Percentiles rank a stretch among this genome's conserved stretches.
Conservation (phyloP, 2,329 filamentous ascomycete species). For the Phialophora chinensis region DNA sequence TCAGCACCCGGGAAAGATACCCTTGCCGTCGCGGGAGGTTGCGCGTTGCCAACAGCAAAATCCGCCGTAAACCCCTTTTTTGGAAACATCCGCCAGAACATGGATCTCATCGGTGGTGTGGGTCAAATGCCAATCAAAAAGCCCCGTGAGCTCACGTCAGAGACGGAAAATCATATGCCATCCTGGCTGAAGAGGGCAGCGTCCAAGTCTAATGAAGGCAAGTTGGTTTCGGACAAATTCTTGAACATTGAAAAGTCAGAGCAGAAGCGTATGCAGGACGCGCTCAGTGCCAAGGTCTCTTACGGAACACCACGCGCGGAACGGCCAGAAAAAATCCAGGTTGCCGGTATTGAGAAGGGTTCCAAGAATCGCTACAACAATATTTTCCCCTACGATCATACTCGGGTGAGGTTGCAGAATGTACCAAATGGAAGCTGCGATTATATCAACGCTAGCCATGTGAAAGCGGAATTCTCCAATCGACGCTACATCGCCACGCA, state of each 20-base stretch:
- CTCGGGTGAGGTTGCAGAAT: slow-evolving; percentile 78
- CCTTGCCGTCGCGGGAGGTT: slow-evolving; percentile 85
- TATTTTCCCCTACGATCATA: slow-evolving; percentile 94
- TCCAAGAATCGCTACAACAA: slow-evolving; percentile 97
- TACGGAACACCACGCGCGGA: slow-evolving; percentile 57
- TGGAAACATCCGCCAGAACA: slow-evolving; percentile 93
- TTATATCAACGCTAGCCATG: slow-evolving; percentile 92
- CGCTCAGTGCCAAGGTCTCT: slow-evolving; percentile 65
- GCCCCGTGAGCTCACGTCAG: slow-evolving; percentile 59
- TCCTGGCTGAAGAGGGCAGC: slow-evolving; percentile 76
- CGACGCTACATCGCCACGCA: slow-evolving; percentile 96
- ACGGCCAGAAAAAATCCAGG: slow-evolving; percentile 63
- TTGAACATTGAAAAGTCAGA: slow-evolving; percentile 82
- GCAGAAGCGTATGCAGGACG: slow-evolving; percentile 90
- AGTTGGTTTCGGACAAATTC: slow-evolving; percentile 80
- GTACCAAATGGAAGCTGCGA: slow-evolving; percentile 75
- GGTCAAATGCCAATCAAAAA: slow-evolving; percentile 73
- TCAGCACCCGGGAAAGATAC: slow-evolving; percentile 60
- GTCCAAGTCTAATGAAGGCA: slow-evolving; percentile 73
- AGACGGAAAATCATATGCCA: slow-evolving; percentile 65
- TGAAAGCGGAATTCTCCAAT: slow-evolving; percentile 79
- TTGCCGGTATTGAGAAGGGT: slow-evolving; percentile 93
- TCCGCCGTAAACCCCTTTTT: slow-evolving; percentile 87
- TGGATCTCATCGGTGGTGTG: slow-evolving; percentile 91
- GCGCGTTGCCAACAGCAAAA: slow-evolving; percentile 73